phyloP scores from a whole-genome alignment of 1,139 yeast species.

The Nematodospora anomalae region DNA sequence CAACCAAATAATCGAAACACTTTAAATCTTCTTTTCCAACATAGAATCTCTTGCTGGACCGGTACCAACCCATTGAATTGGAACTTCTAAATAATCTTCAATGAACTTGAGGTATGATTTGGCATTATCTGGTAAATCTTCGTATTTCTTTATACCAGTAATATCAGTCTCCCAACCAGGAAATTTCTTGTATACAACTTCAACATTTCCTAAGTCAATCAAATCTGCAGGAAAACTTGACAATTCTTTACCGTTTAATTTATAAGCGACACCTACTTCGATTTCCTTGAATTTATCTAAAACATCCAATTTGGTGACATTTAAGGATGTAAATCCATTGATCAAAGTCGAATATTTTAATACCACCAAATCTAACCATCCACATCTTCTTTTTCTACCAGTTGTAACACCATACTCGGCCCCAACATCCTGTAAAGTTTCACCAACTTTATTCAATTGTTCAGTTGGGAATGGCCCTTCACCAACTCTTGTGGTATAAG shows the following conservation, averaged over 20 bases:
- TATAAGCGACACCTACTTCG: constrained; percentile 82
- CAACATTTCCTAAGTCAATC: constrained; percentile 76
- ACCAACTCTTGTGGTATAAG: constrained; percentile 98
- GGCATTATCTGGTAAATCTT: constrained; percentile 85
- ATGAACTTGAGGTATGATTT: constrained; percentile 78
- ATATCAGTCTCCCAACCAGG: constrained; percentile 95
- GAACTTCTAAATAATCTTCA: constrained; percentile 80
- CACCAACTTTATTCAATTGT: constrained; percentile 86
- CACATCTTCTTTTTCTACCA: constrained; percentile 99
- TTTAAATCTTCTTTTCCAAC: constrained; percentile 46
- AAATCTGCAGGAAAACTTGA: constrained; percentile 92
- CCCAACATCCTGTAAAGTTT: constrained; percentile 84
- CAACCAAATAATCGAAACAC: no score
- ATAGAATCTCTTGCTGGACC: constrained; percentile 95
- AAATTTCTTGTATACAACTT: constrained; percentile 82
- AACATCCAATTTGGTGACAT: constrained; percentile 94
- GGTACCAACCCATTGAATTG: constrained; percentile 96
- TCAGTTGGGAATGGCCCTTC: constrained; percentile 99
- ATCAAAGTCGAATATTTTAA: constrained; percentile 85
- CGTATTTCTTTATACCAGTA: constrained; percentile 65
- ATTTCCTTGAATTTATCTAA: constrained; percentile 87
- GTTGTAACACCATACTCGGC: constrained; percentile 98
- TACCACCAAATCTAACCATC: constrained; percentile 97
- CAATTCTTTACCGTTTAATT: constrained; percentile 70
- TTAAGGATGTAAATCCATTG: constrained; percentile 92